A percentile compares a stretch with the other conserved stretches of the same genome.
Evolutionary conservation across 116 monocot species (phyloP).

Genomic region (Posidonia oceanica): DNA sequence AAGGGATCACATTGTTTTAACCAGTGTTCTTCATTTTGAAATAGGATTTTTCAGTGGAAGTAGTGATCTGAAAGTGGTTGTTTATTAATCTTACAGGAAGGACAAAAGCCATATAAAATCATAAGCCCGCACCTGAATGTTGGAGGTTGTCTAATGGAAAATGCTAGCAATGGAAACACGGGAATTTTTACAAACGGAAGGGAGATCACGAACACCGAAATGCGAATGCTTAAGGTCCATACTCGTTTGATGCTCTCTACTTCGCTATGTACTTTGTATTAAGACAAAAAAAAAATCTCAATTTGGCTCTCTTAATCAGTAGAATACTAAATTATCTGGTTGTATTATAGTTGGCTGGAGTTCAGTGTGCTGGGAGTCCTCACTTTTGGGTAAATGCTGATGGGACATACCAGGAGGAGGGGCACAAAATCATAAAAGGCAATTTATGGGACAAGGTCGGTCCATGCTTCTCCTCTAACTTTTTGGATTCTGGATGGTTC

Average conservation of each 20-base stretch:
- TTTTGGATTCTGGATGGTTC: background rate
- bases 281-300: too few species aligned
- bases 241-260: too few species aligned
- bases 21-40: background rate
- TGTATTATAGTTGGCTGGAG: conserved; percentile 69
- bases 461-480: background rate
- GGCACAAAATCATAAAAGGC: conserved; percentile 84
- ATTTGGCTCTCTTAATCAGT: background rate
- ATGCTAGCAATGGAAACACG: conserved; percentile 94
- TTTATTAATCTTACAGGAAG: conserved; percentile 38
- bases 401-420: conserved; percentile 96
- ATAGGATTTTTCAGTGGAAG: background rate
- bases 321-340: background rate
- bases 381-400: conserved; percentile 99
- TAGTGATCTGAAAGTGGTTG: background rate
- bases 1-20: too few species aligned
- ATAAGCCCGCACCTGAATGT: conserved; percentile 77
- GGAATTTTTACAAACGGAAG: conserved; percentile 83
- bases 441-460: conserved; percentile 83
- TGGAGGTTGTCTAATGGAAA: conserved; percentile 53
- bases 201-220: conserved; percentile 82
- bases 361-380: conserved; percentile 92
- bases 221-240: conserved; percentile 82
- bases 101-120: conserved; percentile 76
- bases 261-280: too few species aligned